Evolutionary conservation across 2,329 filamentous ascomycete genomes (phyloP).

Genomic region (Rutstroemia sydowiana): DNA sequence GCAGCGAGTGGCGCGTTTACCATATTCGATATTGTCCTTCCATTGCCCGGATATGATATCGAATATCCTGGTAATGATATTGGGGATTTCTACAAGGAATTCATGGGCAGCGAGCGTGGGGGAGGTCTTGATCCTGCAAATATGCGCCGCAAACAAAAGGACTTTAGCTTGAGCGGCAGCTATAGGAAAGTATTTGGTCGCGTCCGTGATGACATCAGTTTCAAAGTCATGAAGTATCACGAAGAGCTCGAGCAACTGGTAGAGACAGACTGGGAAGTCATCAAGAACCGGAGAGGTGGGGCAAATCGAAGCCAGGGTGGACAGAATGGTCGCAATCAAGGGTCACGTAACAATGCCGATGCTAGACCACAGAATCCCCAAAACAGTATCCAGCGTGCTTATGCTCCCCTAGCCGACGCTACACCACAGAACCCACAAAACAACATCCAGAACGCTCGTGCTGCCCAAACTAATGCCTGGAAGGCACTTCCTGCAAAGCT

Average conservation of each 20-base stretch:
- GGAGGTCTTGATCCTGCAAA: conserved; percentile 73
- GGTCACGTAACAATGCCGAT: neutral
- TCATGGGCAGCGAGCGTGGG: conserved; percentile 76
- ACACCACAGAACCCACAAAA: conserved; percentile 1
- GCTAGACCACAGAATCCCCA: neutral
- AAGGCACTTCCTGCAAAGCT: conserved; percentile 19
- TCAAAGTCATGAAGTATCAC: conserved; percentile 62
- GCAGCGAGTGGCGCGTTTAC: conserved; percentile 66
- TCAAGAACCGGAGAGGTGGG: conserved; percentile 12
- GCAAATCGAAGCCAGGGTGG: conserved; percentile 1
- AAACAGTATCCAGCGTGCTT: neutral
- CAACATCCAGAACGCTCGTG: neutral
- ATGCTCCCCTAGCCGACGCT: neutral
- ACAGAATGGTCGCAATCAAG: neutral
- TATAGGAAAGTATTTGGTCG: conserved; percentile 81
- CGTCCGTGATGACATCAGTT: conserved; percentile 51
- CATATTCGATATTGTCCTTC: conserved; percentile 84
- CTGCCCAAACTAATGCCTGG: conserved; percentile 21
- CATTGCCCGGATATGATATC: conserved; percentile 86
- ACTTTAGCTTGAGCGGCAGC: conserved; percentile 79
- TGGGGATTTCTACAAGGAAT: conserved; percentile 73
- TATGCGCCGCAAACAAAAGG: conserved; percentile 81
- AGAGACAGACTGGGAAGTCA: conserved; percentile 69
- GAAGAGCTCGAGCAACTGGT: conserved; percentile 77
- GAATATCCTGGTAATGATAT: conserved; percentile 79